These are phyloP conservation scores for Diaporthe citriasiana DNA, from an alignment of 2,329 filamentous ascomycete genomes.

Conservation along the genomic window DNA sequence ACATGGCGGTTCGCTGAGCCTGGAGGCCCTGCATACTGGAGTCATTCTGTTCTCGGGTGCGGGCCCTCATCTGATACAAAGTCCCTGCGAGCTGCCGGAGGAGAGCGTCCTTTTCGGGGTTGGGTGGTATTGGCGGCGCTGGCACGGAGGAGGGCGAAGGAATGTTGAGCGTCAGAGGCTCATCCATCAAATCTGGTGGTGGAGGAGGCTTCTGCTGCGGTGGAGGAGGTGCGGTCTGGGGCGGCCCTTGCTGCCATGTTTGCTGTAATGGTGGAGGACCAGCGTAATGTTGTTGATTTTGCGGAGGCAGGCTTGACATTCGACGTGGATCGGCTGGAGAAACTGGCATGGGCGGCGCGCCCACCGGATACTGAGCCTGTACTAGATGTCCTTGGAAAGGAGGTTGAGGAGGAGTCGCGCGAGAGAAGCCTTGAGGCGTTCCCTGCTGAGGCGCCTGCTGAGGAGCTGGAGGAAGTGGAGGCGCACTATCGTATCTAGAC, in stretches of 20 bases:
- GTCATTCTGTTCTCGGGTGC: slow-evolving; percentile 78
- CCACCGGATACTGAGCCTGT: slow-evolving; percentile 43
- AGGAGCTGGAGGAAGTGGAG: slow-evolving; percentile 50
- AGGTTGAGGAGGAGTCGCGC: slow-evolving; percentile 49
- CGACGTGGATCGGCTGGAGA: slow-evolving; percentile 35
- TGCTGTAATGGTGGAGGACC: slow-evolving; percentile 44
- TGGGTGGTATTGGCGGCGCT: slow-evolving; percentile 91
- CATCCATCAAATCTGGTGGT: slow-evolving; percentile 69
- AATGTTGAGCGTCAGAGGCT: slow-evolving; percentile 66
- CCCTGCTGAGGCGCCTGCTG: slow-evolving; percentile 33
- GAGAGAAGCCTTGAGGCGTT: slow-evolving; percentile 37
- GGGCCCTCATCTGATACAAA: slow-evolving; percentile 77
- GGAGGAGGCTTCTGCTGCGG: slow-evolving; percentile 57
- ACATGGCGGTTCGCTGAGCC: slow-evolving; percentile 84
- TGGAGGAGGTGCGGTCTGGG: slow-evolving; percentile 40
- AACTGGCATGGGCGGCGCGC: slow-evolving; percentile 40
- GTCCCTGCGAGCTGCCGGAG: slow-evolving; percentile 81
- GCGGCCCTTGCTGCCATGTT: slow-evolving; percentile 44
- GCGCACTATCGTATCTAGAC: slow-evolving; percentile 53
- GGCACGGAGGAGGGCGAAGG: slow-evolving; percentile 66
- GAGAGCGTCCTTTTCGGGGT: slow-evolving; percentile 94
- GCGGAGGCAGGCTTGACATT: slow-evolving; percentile 40
- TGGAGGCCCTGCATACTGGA: slow-evolving; percentile 81
- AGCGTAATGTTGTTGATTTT: slow-evolving; percentile 46
- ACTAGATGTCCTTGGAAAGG: slow-evolving; percentile 34